Base-by-base conservation (phyloP, 148 eudicot species). In the Rhododendron williamsianum region DNA sequence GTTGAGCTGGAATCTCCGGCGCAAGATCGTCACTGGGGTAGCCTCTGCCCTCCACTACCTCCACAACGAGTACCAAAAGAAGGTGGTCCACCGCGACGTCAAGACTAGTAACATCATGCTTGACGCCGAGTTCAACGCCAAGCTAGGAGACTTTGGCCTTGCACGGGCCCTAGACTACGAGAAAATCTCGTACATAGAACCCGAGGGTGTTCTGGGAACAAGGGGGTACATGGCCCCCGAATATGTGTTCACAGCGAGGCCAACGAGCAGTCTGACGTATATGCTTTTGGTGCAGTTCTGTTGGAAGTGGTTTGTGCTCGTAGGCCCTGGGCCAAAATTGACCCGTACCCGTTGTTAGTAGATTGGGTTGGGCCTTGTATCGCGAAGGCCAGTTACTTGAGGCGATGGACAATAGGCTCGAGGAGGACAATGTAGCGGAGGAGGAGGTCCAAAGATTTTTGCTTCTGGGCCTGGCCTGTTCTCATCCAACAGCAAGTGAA, bases 221-320 rank as follows among this genome's bases (percentile, higher is more conserved):
- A 82, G 91, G 87, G 99, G 99, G 3, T 96, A 96, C 90, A 93
- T 96, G 3, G 98, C 99, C 11, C 99, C 99, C 0, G 99, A 96
- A 86, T 93, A 93, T 88, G 90, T 94, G 87, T 94, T 90, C 90
- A 94, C 97, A 93, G 96, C 35, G 92, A 90, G 74, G 96, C 98
- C 11, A 93, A 97, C 8, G 89, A 89, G 38, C 93, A 92, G 33
- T 91, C 96, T 1, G 98, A 96, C 56, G 80, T 94, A 8, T 96
- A 92, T 51, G 97, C 95, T 1, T 93, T 93, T 8, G 98, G 98
- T 0, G 97, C 95, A 0, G 93, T 95, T 1, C 30, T 93, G 21
- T 83, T 96, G 23, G 98, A 96, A 76, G 93, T 93, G 0, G 95
- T 91, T 0, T 91, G 93, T 73, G 99, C 30, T 0, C 90, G 76